These are phyloP conservation scores for Alloteropsis semialata DNA, from an alignment of 176 grass and related monocot genomes.

Conservation along the genomic window DNA sequence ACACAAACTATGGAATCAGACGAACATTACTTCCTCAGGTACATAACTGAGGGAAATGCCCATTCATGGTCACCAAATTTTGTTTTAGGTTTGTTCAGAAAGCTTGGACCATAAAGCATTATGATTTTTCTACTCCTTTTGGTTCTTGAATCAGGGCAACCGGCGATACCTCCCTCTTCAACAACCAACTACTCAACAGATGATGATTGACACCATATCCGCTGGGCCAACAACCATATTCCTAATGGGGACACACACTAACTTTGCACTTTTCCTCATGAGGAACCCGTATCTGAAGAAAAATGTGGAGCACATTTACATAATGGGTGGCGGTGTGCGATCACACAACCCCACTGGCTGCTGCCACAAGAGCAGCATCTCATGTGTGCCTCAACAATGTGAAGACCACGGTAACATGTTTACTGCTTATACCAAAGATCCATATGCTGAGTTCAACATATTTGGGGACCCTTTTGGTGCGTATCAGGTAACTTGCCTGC, in stretches of 20 bases:
- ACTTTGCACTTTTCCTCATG: conserved; percentile 66
- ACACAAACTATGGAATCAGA: conserved; percentile 50
- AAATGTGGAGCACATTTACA: conserved; percentile 70
- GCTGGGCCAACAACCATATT: conserved; percentile 51
- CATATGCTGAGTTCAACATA: conserved; percentile 72
- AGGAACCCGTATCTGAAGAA: conserved; percentile 45
- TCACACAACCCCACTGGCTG: conserved; percentile 70
- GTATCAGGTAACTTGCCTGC: conserved; percentile 47
- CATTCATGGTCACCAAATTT: not conserved
- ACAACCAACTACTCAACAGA: conserved; percentile 51
- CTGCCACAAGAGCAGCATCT: conserved; percentile 33
- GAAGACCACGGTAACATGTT: conserved; percentile 68
- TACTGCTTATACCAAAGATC: conserved; percentile 51
- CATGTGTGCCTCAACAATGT: conserved; percentile 51
- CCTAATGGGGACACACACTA: conserved; percentile 54
- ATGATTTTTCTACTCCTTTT: not conserved
- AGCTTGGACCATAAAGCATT: not conserved
- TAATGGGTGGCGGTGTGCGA: conserved; percentile 68
- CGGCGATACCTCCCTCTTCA: conserved; percentile 49
- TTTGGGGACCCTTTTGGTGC: conserved; percentile 74
- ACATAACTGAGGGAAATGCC: not conserved
- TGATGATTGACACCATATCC: conserved; percentile 56
- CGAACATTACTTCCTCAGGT: conserved; percentile 73
- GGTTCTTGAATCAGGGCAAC: conserved; percentile 43
- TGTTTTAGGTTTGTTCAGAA: not conserved